Percentiles rank a stretch among this genome's conserved stretches.
phyloP scores from a whole-genome alignment of 257 asterid species.

The Coffea canephora region DNA sequence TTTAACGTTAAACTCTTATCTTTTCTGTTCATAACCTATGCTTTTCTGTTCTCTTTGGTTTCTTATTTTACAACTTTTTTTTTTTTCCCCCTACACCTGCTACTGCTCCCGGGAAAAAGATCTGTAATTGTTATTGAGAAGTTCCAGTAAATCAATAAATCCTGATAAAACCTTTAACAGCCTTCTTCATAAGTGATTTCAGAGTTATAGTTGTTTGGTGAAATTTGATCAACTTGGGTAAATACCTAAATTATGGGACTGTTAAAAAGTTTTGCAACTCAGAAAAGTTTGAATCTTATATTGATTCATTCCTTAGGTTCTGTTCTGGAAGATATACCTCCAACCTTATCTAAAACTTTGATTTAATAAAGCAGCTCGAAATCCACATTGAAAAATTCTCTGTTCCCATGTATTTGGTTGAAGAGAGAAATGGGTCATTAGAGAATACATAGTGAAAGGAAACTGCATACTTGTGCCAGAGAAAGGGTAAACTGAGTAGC shows the following conservation, averaged over 20 bases:
- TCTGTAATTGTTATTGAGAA: not conserved
- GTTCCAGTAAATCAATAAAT: not conserved
- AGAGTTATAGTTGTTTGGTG: not conserved
- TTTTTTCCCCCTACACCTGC: not conserved
- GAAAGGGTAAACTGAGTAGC: not conserved
- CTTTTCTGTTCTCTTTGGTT: not conserved
- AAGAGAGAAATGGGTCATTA: not conserved
- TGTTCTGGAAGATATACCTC: not conserved
- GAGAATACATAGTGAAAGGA: not conserved
- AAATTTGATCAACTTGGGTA: not conserved
- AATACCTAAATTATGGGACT: not conserved
- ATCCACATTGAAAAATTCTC: not conserved
- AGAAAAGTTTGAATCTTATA: not conserved
- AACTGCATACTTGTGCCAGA: not conserved
- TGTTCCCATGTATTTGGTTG: not conserved
- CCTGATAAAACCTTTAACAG: not conserved
- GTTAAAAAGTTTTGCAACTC: not conserved
- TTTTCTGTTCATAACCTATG: not conserved
- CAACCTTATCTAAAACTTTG: not conserved
- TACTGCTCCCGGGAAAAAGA: constrained; percentile 5
- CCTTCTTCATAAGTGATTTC: not conserved
- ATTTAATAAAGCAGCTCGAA: not conserved
- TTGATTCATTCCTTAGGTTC: not conserved
- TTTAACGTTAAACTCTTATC: not conserved
- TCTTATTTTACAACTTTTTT: not conserved